phyloP scores from a whole-genome alignment of 2,329 filamentous ascomycete species.

The Aspergillus ibericus region DNA sequence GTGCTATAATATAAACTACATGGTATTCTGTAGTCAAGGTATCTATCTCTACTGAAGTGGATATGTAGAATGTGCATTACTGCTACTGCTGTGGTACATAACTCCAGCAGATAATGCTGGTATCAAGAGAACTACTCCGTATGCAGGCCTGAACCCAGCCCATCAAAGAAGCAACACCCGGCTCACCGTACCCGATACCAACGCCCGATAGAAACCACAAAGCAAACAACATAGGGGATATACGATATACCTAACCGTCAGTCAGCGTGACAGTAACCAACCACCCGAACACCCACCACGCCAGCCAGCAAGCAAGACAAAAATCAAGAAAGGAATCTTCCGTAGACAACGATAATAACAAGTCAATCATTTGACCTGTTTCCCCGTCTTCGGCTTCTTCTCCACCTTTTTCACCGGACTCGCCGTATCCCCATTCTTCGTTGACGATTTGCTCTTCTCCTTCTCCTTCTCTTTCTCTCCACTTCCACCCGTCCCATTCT shows the following conservation, averaged over 20 bases:
- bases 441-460: constrained; percentile 13
- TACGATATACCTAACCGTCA: no score
- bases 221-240: no score
- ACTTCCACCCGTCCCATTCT: neutral
- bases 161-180: no score
- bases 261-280: no score
- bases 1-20: neutral
- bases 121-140: no score
- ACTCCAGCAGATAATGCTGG: no score
- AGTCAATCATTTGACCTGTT: constrained; percentile 19
- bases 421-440: constrained; percentile 7
- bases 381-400: constrained; percentile 26
- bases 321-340: neutral
- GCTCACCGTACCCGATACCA: no score
- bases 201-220: no score
- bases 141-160: no score
- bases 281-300: no score
- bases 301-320: neutral
- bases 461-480: constrained; percentile 12
- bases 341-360: neutral
- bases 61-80: neutral
- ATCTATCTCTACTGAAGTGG: no score
- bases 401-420: constrained; percentile 27
- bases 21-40: neutral
- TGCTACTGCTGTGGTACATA: no score